Percentiles rank a stretch among this genome's conserved stretches.
Evolutionary conservation across 73 alveolate species (phyloP).

Genomic region (Urostyla sp.): DNA sequence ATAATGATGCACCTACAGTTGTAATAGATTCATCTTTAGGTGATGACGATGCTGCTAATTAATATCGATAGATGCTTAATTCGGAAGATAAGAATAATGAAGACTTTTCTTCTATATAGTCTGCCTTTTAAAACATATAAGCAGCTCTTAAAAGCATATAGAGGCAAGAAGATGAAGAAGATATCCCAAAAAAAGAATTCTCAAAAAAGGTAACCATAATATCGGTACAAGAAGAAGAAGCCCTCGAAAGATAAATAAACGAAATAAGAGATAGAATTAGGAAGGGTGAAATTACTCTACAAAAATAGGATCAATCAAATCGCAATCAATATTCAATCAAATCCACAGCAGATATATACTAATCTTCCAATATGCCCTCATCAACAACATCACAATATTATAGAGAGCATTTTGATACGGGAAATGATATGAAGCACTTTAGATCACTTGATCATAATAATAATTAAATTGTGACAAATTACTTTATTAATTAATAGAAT

Average conservation of each 20-base stretch:
- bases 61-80: too few relatives aligned
- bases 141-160: conserved; percentile 25
- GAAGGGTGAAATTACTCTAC: conserved; percentile 43
- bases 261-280: conserved; percentile 44
- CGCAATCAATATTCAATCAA: neutral
- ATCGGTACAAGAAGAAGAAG: conserved; percentile 50
- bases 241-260: conserved; percentile 19
- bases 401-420: neutral
- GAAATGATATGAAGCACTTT: conserved; percentile 1
- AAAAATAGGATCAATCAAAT: neutral
- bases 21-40: conserved; percentile 9
- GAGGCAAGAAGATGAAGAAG: conserved; percentile 42
- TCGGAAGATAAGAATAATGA: neutral
- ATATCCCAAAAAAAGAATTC: neutral
- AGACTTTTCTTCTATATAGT: neutral
- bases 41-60: neutral
- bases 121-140: neutral
- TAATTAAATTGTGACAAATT: neutral
- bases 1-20: conserved; percentile 48
- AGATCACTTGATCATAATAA: conserved; percentile 15
- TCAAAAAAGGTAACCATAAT: conserved; percentile 39
- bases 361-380: neutral
- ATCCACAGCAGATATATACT: neutral
- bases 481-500: too few relatives aligned
- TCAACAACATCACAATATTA: neutral